A percentile compares a stretch with the other conserved stretches of the same genome.
Evolutionary conservation across 2,329 filamentous ascomycete genomes (phyloP).

Genomic region (Aureobasidium uvarum): DNA sequence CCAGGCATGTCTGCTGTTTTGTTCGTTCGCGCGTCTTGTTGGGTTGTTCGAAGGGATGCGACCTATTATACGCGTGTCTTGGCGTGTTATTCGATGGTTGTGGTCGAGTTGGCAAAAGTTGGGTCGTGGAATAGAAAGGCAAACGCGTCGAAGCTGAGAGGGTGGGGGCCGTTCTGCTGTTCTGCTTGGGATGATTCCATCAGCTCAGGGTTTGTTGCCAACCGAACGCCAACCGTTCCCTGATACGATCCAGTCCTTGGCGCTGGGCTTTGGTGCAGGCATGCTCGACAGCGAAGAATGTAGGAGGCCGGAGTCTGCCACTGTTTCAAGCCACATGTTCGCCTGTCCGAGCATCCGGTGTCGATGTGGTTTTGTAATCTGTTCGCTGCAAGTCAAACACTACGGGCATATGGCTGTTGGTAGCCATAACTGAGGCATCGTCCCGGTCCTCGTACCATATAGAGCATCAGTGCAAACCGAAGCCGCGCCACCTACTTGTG

Average conservation of each 20-base stretch:
- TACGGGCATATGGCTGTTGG: not conserved
- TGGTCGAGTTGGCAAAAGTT: constrained; percentile 22
- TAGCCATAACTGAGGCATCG: not conserved
- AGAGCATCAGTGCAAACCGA: not conserved
- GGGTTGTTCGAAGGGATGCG: constrained; percentile 21
- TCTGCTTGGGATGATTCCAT: constrained; percentile 2
- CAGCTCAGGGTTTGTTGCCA: constrained; percentile 14
- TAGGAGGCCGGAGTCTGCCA: not conserved
- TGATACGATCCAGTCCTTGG: constrained; percentile 18
- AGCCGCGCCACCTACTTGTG: not conserved
- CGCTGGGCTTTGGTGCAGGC: not conserved
- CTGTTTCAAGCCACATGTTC: not conserved
- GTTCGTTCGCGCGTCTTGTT: constrained; percentile 15
- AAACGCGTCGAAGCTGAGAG: constrained; percentile 20
- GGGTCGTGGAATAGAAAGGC: constrained; percentile 16
- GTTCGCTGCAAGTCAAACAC: not conserved
- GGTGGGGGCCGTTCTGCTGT: constrained; percentile 6
- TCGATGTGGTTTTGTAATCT: not conserved
- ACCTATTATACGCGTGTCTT: constrained; percentile 24
- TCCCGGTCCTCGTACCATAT: not conserved
- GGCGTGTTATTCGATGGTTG: constrained; percentile 21
- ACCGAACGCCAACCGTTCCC: constrained; percentile 7
- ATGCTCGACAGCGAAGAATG: constrained; percentile 12
- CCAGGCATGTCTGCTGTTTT: constrained; percentile 60
- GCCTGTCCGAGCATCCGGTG: not conserved